Conservation (phyloP, 768 basidiomycete species). For the Amanita molliuscula region DNA sequence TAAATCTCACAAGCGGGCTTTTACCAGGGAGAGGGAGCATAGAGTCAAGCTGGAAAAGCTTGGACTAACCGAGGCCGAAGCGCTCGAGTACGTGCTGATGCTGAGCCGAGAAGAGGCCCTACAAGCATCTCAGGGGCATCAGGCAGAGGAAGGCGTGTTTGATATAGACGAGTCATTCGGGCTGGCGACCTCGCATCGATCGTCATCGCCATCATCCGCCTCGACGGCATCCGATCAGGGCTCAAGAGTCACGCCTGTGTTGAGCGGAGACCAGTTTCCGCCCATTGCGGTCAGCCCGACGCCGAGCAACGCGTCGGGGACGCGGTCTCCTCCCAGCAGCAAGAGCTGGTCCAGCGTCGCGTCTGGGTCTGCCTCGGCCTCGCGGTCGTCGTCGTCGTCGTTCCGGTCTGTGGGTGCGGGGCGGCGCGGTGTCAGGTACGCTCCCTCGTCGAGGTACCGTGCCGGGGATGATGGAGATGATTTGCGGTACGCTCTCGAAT, state of each 20-base stretch:
- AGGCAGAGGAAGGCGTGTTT: constrained; percentile 42
- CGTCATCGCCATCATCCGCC: constrained; percentile 13
- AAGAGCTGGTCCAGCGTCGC: constrained; percentile 10
- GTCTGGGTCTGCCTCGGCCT: neutral
- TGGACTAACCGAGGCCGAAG: constrained; percentile 65
- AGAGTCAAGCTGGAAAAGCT: constrained; percentile 43
- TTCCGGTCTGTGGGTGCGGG: constrained; percentile 1
- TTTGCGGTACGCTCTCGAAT: constrained; percentile 50
- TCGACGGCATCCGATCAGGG: constrained; percentile 13
- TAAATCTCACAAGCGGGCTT: constrained; percentile 20
- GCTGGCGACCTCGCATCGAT: constrained; percentile 11
- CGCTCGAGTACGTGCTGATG: constrained; percentile 75
- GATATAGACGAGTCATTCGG: constrained; percentile 32
- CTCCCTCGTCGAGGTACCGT: neutral
- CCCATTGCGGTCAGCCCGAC: neutral
- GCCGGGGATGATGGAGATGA: constrained; percentile 50
- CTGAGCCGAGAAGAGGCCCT: constrained; percentile 69
- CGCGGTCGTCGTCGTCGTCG: neutral
- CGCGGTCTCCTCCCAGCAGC: neutral
- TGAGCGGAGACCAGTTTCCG: neutral
- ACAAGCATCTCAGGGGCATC: neutral
- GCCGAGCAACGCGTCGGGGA: neutral
- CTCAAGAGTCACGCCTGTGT: neutral
- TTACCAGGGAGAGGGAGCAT: constrained; percentile 50
- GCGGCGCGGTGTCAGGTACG: neutral